Evolutionary conservation across 257 asterid species (phyloP), one percentile per base, ranked within the genome.

Genomic region (Petrea volubilis): DNA sequence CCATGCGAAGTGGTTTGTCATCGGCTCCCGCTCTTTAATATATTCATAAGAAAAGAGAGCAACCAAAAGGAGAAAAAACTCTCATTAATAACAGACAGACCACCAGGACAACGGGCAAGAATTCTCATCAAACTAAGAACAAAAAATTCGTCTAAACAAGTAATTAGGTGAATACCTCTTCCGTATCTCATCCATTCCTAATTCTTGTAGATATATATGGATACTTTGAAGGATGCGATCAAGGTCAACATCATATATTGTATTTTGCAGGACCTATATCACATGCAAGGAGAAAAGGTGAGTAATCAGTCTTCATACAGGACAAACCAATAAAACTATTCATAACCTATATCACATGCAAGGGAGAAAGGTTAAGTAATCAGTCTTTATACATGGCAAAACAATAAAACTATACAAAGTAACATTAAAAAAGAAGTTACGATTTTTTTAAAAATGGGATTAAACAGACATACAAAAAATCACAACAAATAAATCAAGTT

Each of bases 1-100:
- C 99, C 99, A 95, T 95, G 71, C 99, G 92, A 67, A 95, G 89
- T 49, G 99, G 98, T 77, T 95, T 95, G 77, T 95, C 99, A 81
- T 92, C 99, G 60, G 99, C 99, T 67, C 98, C 99, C 63, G 99
- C 99, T 84, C 99, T 95, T 73, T 71, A 65, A 50, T 21, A 50
- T 58, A 66, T 72, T 70, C 36, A 77, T 28, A 46, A 29, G 44
- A 68, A 62, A 47, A n/a, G 38, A 44, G 59, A 59, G 18, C 34
- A 51, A 25, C 25, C 49, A 11, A 66, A 24, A 33, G 14, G 69
- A 33, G 15, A 66, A 74, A 73, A 72, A 21, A 5, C n/a, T 64
- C 40, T 71, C 6, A 64, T 18, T 0, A 1, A 40, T 40, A 33
- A 50, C 5, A 50, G 9, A 55, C 47, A 24, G 50, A 29, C 23